Base-by-base conservation (phyloP, 2,329 filamentous ascomycete genomes). In the Apiospora pterosperma region DNA sequence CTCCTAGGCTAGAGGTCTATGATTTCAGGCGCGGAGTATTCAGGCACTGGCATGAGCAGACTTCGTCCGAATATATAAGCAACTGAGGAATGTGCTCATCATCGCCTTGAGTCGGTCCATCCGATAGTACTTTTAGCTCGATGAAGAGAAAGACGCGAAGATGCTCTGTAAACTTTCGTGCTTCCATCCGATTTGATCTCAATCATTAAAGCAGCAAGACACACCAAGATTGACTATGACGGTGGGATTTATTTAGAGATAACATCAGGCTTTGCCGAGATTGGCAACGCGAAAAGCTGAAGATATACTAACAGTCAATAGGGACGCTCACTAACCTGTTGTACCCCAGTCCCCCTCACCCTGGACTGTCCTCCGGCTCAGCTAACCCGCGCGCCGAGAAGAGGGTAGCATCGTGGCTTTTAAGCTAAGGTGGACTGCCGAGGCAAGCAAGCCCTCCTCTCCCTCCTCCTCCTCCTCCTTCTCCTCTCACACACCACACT, bases 131-230 rank as follows among this genome's bases (percentile, higher is more conserved):
- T 55, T 39, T 55, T 55, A 55, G 48, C 48, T 55, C 48, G 48
- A 55, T 55, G 48, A 34, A 55, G 48, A 55, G 34, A 55, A 55
- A 21, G 48, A 55, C 48, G 48, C 48, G 48, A 55, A 55, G 48
- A 3, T 55, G 28, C 16, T 34, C n/a, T 55, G 28, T 34, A 55
- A 55, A 34, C 48, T 11, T 34, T 28, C 23, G 5, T 52, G 48
- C 34, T 55, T 55, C 25, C 48, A 16, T 55, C 48, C 25, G 28
- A 55, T 55, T 19, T 34, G 28, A 55, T 55, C 28, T 34, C 28
- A 5, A 7, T 34, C 16, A 34, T 55, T 55, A 55, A 55, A 55
- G 48, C 48, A 55, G 48, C 48, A 55, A 55, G 7, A 55, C 28
- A 55, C 19, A 28, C 48, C 48, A 55, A 55, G 48, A 34, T 28